Conservation (phyloP, 2,329 filamentous ascomycete species). For the Stagonosporopsis vannaccii region DNA sequence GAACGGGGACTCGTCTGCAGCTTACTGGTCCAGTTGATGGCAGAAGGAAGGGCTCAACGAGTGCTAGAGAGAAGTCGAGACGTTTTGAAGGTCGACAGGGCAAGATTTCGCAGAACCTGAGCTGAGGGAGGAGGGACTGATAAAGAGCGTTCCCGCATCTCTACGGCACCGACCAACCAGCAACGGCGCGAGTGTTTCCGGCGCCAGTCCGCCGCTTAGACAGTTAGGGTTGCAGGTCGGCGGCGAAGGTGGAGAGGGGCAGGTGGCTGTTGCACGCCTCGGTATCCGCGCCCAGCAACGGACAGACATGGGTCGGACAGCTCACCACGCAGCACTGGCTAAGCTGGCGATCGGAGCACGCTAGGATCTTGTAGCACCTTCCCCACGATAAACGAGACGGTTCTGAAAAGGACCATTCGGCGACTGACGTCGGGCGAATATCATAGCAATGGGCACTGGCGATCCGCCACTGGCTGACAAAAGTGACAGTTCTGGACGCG, state of each 20-base stretch:
- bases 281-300: conserved; percentile 12
- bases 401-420: conserved; percentile 15
- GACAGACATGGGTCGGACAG: conserved; percentile 16
- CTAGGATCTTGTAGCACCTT: conserved; percentile 33
- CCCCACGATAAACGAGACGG: conserved; percentile 32
- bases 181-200: conserved; percentile 11
- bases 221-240: conserved; percentile 17
- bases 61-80: conserved; percentile 2
- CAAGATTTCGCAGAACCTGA: background rate
- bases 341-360: conserved; percentile 23
- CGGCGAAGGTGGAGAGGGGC: conserved; percentile 9
- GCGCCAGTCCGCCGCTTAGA: conserved; percentile 13
- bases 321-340: conserved; percentile 18
- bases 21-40: background rate
- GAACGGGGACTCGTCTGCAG: conserved; percentile 14
- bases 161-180: conserved; percentile 8
- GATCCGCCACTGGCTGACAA: conserved; percentile 12
- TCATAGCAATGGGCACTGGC: conserved; percentile 1
- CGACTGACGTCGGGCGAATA: conserved; percentile 14
- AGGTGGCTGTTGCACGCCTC: conserved; percentile 13
- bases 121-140: conserved; percentile 7
- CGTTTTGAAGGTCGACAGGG: background rate
- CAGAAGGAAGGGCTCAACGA: background rate
- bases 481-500: conserved; percentile 9
- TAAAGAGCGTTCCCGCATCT: conserved; percentile 11